Evolutionary conservation across 345 rosid genomes (phyloP).

Genomic region (Gossypium bickii): DNA sequence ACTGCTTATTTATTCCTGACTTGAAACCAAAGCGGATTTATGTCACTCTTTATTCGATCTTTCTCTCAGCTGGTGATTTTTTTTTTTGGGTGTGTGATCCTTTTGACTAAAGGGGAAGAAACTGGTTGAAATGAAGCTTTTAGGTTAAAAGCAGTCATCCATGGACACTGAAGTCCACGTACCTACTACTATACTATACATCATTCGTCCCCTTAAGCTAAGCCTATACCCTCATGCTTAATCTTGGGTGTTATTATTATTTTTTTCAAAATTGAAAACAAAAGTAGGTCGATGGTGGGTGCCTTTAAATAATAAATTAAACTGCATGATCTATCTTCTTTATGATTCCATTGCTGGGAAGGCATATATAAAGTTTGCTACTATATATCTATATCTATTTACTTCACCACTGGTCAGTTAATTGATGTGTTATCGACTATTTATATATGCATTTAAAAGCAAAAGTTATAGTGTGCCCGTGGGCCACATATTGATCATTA

Average conservation of each 20-base stretch:
- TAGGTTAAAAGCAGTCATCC: constrained; percentile 39
- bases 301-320: background rate
- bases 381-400: background rate
- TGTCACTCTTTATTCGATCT: constrained; percentile 17
- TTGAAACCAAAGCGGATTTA: constrained; percentile 25
- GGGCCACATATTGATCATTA: background rate
- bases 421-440: background rate
- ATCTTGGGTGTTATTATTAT: constrained; percentile 1
- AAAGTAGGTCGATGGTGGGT: background rate
- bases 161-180: constrained; percentile 66
- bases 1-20: constrained; percentile 26
- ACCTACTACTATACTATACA: constrained; percentile 13
- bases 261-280: constrained; percentile 14
- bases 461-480: background rate
- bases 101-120: constrained; percentile 25
- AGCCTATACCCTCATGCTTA: constrained; percentile 12
- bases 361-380: constrained; percentile 4
- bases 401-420: background rate
- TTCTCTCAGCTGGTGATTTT: background rate
- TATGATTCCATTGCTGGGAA: constrained; percentile 5
- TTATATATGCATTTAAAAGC: constrained; percentile 5
- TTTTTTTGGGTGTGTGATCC: constrained; percentile 7
- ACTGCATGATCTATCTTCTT: background rate
- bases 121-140: constrained; percentile 28
- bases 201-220: background rate